Evolutionary conservation across 192 early-diverging fungal species (phyloP).

Genomic region (Coemansia sp.): DNA sequence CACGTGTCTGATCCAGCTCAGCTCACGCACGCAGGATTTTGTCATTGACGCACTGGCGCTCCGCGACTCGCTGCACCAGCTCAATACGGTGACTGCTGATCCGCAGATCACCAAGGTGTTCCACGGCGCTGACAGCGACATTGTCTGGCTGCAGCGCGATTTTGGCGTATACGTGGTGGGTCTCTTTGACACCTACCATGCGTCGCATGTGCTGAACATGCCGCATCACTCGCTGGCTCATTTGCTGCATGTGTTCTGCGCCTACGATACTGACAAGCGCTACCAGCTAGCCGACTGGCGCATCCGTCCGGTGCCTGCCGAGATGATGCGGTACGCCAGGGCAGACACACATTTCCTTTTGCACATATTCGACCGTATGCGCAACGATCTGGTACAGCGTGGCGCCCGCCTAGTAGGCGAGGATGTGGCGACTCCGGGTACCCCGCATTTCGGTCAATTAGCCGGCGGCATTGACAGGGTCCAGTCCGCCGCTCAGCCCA

Average conservation of each 20-base stretch:
- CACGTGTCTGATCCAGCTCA: slow-evolving; percentile 91
- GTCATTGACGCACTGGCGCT: slow-evolving; percentile 87
- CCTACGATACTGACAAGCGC: slow-evolving; percentile 83
- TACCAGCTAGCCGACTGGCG: slow-evolving; percentile 99
- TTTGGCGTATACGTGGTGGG: slow-evolving; percentile 97
- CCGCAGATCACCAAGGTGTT: slow-evolving; percentile 88
- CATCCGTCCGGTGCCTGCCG: slow-evolving; percentile 87
- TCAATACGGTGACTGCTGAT: slow-evolving; percentile 90
- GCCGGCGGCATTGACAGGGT: slow-evolving; percentile 54
- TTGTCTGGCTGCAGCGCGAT: slow-evolving; percentile 96
- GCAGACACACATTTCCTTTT: slow-evolving; percentile 96
- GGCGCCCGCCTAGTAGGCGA: slow-evolving; percentile 28
- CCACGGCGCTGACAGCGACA: slow-evolving; percentile 96
- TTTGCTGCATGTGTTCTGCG: slow-evolving; percentile 77
- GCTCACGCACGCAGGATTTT: slow-evolving; percentile 85
- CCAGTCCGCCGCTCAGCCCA: slow-evolving; percentile 22
- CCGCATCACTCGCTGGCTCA: slow-evolving; percentile 78
- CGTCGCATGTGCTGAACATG: slow-evolving; percentile 83
- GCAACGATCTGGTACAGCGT: slow-evolving; percentile 72
- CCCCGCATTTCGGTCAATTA: slow-evolving; percentile 26
- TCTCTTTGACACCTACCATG: slow-evolving; percentile 96
- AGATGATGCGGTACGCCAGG: slow-evolving; percentile 92
- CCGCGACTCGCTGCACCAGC: slow-evolving; percentile 63
- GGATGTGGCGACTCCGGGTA: slow-evolving; percentile 49
- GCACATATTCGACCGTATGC: slow-evolving; percentile 92